These are phyloP conservation scores for Moesziomyces parantarcticus DNA, from an alignment of 1,284 basidiomycete species.

Conservation along the genomic window DNA sequence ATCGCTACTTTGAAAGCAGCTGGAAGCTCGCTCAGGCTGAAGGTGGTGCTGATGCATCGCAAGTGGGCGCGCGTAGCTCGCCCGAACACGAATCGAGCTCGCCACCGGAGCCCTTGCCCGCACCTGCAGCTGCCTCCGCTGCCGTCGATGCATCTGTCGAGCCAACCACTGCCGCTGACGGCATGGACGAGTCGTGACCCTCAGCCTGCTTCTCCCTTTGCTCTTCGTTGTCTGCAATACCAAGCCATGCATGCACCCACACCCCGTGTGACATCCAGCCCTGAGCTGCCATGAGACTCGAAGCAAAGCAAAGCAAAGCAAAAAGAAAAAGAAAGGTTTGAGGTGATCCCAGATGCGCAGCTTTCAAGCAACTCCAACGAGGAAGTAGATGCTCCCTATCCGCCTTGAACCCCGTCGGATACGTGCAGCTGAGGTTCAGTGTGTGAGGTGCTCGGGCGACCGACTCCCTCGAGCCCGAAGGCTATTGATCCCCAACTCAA, in stretches of 20 bases:
- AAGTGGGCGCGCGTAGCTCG: conserved; percentile 17
- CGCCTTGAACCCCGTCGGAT: conserved; percentile 47
- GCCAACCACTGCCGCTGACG: conserved; percentile 9
- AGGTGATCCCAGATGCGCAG: conserved; percentile 46
- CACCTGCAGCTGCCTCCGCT: neutral
- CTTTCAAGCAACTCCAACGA: conserved; percentile 49
- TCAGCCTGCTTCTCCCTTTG: neutral
- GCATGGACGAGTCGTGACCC: conserved; percentile 35
- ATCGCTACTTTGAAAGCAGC: conserved; percentile 76
- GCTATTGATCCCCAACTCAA: conserved; percentile 40
- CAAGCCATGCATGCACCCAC: conserved; percentile 13
- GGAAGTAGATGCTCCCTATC: conserved; percentile 51
- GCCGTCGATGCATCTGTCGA: neutral
- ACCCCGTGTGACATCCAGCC: neutral
- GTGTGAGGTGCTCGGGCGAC: conserved; percentile 55
- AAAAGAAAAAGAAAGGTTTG: conserved; percentile 46
- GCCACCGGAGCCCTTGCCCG: neutral
- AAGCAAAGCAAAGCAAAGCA: neutral
- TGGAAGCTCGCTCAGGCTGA: conserved; percentile 53
- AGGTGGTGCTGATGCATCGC: conserved; percentile 4
- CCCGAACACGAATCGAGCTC: conserved; percentile 13
- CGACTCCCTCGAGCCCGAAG: conserved; percentile 56
- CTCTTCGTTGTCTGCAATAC: conserved; percentile 6
- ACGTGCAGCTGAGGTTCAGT: conserved; percentile 57
- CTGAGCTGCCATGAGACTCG: too few relatives aligned